Conservation (phyloP, 129 eudicot species). For the Glebionis coronaria region DNA sequence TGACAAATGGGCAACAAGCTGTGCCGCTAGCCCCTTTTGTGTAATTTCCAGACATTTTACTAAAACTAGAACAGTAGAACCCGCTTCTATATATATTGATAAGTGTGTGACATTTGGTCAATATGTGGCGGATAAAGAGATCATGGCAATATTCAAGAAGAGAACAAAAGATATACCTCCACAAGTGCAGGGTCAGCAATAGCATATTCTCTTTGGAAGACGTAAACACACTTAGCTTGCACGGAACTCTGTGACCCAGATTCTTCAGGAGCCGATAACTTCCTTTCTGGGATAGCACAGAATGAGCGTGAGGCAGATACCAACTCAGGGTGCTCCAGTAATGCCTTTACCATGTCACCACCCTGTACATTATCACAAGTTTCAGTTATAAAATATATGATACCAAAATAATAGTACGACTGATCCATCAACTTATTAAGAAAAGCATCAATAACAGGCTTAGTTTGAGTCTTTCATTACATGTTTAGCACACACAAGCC, state of each 20-base stretch:
- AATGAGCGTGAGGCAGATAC: slow-evolving; percentile 64
- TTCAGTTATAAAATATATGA: background rate
- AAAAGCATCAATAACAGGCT: background rate
- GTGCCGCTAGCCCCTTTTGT: too few relatives aligned
- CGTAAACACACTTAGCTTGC: slow-evolving; percentile 53
- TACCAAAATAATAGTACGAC: too few relatives aligned
- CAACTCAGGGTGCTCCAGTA: slow-evolving; percentile 75
- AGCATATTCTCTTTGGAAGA: slow-evolving; percentile 95
- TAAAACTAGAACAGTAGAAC: background rate
- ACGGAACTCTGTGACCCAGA: slow-evolving; percentile 33
- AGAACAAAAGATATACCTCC: slow-evolving; percentile 37
- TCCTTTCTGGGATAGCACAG: slow-evolving; percentile 50
- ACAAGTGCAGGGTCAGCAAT: slow-evolving; percentile 72
- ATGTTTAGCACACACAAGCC: background rate
- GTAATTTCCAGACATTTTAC: background rate
- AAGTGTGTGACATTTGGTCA: background rate
- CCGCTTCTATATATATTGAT: background rate
- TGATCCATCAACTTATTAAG: background rate
- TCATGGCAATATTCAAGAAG: background rate
- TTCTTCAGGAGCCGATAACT: slow-evolving; percentile 43
- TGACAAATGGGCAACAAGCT: too few relatives aligned
- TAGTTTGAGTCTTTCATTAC: background rate
- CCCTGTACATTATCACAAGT: slow-evolving; percentile 42
- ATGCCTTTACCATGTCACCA: slow-evolving; percentile 38
- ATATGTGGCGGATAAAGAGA: background rate